Conservation (phyloP, 2,329 filamentous ascomycete genomes). For the Boeremia lycopersici region DNA sequence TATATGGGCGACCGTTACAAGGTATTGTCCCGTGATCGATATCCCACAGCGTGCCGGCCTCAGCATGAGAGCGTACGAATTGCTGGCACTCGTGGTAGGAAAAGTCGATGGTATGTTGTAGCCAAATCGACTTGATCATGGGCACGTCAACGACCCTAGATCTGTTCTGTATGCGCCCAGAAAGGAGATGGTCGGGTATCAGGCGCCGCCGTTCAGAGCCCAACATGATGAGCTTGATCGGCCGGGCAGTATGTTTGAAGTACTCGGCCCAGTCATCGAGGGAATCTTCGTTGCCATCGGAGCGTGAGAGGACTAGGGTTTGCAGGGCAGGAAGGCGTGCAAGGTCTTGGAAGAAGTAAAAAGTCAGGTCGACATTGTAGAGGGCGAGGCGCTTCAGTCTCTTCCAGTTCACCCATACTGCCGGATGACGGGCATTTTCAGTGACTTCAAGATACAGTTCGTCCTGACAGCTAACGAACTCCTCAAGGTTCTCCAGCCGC, state of each 20-base stretch:
- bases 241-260: slow-evolving; percentile 34
- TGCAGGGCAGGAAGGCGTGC: slow-evolving; percentile 48
- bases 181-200: slow-evolving; percentile 21
- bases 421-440: slow-evolving; percentile 27
- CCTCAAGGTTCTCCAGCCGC: slow-evolving; percentile 53
- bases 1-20: slow-evolving; percentile 12
- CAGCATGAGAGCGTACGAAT: slow-evolving; percentile 51
- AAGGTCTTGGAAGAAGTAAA: slow-evolving; percentile 36
- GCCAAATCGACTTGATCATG: slow-evolving; percentile 50
- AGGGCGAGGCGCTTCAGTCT: slow-evolving; percentile 52
- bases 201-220: slow-evolving; percentile 24
- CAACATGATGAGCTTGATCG: slow-evolving; percentile 30
- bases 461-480: slow-evolving; percentile 57
- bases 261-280: slow-evolving; percentile 52
- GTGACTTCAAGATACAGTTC: slow-evolving; percentile 51
- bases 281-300: slow-evolving; percentile 29
- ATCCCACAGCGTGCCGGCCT: slow-evolving; percentile 47
- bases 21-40: slow-evolving; percentile 13
- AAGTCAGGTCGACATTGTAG: slow-evolving; percentile 50
- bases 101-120: slow-evolving; percentile 50
- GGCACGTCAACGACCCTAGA: slow-evolving; percentile 38
- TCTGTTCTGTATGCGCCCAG: slow-evolving; percentile 34
- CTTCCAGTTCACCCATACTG: slow-evolving; percentile 55
- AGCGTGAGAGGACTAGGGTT: slow-evolving; percentile 52
- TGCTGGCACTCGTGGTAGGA: slow-evolving; percentile 47